These are phyloP conservation scores for Citrus maxima DNA, from an alignment of 345 rosid genomes.

Conservation along the genomic window DNA sequence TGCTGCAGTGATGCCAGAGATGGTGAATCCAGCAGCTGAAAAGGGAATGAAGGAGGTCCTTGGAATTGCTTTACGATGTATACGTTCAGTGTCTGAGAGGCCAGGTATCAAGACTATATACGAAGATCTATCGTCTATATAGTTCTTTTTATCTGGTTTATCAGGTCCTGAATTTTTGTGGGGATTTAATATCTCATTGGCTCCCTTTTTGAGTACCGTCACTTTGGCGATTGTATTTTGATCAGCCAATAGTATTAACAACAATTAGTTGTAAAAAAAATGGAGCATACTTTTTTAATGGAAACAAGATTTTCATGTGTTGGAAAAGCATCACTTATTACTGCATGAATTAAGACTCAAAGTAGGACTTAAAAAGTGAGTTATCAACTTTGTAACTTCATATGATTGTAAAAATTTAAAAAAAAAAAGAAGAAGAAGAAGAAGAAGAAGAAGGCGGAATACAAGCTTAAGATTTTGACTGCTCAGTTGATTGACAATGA, in stretches of 20 bases:
- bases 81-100: slow-evolving; percentile 81
- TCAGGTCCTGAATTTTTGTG: slow-evolving; percentile 15
- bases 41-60: slow-evolving; percentile 94
- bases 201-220: neutral
- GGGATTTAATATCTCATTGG: slow-evolving; percentile 39
- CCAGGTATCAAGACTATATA: slow-evolving; percentile 95
- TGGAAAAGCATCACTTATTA: neutral
- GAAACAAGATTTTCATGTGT: slow-evolving; percentile 9
- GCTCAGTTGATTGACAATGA: too few species aligned
- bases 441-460: too few species aligned
- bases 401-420: too few species aligned
- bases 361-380: too few species aligned
- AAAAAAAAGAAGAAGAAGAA: too few species aligned
- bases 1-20: slow-evolving; percentile 49
- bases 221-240: slow-evolving; percentile 11
- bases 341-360: too few species aligned
- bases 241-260: slow-evolving; percentile 9
- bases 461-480: too few species aligned
- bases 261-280: slow-evolving; percentile 19
- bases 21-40: slow-evolving; percentile 53
- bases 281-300: slow-evolving; percentile 17
- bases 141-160: slow-evolving; percentile 16
- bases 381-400: too few species aligned
- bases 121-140: slow-evolving; percentile 95
- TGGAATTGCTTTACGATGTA: slow-evolving; percentile 76